A percentile compares a stretch with the other conserved stretches of the same genome.
Conservation (phyloP, 2,329 filamentous ascomycete species). For the Rhynchosporium secalis region DNA sequence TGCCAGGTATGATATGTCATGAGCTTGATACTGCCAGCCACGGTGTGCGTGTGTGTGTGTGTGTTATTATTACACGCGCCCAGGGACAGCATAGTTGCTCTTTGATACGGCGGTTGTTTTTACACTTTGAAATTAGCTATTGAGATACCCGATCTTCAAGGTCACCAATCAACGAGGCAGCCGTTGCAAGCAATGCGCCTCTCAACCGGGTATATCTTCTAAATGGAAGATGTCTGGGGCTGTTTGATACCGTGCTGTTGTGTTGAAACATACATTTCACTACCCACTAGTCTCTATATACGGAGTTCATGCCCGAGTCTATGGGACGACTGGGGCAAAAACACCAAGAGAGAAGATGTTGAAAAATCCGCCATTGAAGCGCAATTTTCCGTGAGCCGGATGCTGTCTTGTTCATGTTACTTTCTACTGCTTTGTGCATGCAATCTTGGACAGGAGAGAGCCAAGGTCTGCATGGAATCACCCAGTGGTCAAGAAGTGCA, state of each 20-base stretch:
- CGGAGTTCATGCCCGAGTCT: slow-evolving; percentile 22
- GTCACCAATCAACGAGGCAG: background rate
- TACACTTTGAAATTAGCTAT: slow-evolving; percentile 9
- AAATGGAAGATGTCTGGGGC: slow-evolving; percentile 8
- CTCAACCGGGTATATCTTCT: too few relatives aligned
- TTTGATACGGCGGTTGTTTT: background rate
- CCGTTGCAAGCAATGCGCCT: too few relatives aligned
- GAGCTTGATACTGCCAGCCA: background rate
- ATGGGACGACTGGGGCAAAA: slow-evolving; percentile 1
- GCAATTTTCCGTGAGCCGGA: slow-evolving; percentile 17
- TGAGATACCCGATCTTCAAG: background rate
- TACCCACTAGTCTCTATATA: slow-evolving; percentile 17
- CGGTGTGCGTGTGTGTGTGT: background rate
- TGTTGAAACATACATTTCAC: slow-evolving; percentile 19
- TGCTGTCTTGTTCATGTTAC: slow-evolving; percentile 17
- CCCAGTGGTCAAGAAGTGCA: slow-evolving; percentile 1
- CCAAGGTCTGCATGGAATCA: slow-evolving; percentile 15
- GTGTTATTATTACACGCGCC: too few relatives aligned
- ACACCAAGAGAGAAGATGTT: slow-evolving; percentile 11
- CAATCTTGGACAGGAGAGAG: background rate
- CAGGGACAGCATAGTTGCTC: background rate
- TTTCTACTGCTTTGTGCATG: background rate
- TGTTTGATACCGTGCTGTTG: slow-evolving; percentile 4
- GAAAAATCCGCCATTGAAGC: slow-evolving; percentile 6
- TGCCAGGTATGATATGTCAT: background rate